phyloP scores from a whole-genome alignment of 805 yeast species.

The Millerozyma acaciae region DNA sequence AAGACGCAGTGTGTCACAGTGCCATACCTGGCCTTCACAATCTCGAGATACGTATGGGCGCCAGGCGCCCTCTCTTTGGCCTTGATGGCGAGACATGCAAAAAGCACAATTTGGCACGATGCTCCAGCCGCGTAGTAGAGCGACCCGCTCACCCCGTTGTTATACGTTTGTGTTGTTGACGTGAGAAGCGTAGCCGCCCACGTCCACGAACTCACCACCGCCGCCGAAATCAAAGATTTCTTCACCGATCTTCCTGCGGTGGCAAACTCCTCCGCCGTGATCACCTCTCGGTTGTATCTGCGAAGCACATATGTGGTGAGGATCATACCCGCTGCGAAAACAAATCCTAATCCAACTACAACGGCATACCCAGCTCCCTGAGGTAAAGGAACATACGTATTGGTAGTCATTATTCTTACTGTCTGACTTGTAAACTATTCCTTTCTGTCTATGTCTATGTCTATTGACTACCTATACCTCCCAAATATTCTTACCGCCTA shows the following conservation, averaged over 20 bases:
- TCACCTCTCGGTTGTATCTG: slow-evolving; percentile 78
- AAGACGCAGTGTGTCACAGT: slow-evolving; percentile 63
- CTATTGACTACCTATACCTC: too few species aligned
- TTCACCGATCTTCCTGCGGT: slow-evolving; percentile 90
- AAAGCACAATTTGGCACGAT: slow-evolving; percentile 78
- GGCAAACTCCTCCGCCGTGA: slow-evolving; percentile 90
- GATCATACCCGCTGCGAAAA: slow-evolving; percentile 78
- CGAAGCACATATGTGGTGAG: slow-evolving; percentile 63
- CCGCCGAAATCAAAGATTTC: slow-evolving; percentile 80
- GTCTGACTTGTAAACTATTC: too few species aligned
- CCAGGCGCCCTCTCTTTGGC: slow-evolving; percentile 87
- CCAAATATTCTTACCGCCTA: too few species aligned
- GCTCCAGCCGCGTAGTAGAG: slow-evolving; percentile 91
- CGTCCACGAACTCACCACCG: slow-evolving; percentile 94
- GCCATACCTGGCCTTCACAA: slow-evolving; percentile 79
- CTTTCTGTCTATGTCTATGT: too few species aligned
- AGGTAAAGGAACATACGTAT: slow-evolving; percentile 38
- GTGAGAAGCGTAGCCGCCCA: slow-evolving; percentile 43
- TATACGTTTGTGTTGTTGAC: slow-evolving; percentile 69
- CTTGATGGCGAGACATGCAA: slow-evolving; percentile 83
- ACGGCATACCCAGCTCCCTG: slow-evolving; percentile 87
- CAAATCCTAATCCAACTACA: slow-evolving; percentile 82
- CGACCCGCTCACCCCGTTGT: slow-evolving; percentile 74
- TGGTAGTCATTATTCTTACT: slow-evolving; percentile 3
- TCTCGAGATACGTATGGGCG: slow-evolving; percentile 88